Conservation (phyloP, 495 filamentous ascomycete genomes). For the Tuber brumale region DNA sequence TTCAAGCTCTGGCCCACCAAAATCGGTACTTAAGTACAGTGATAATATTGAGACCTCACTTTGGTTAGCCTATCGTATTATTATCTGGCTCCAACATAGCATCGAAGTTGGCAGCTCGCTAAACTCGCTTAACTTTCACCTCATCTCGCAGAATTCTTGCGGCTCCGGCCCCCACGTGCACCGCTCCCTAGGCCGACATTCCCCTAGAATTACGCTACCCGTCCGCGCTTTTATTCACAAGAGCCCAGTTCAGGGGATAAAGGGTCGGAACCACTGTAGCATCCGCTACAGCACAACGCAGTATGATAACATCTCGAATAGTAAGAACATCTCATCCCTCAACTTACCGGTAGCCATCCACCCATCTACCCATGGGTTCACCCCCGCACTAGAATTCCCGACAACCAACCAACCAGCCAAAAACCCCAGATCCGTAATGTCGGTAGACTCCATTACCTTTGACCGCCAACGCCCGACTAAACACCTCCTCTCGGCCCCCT, state of each 20-base stretch:
- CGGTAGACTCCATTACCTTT: not conserved
- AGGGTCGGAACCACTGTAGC: not conserved
- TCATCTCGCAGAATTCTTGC: not conserved
- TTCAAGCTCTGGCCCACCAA: too few species aligned
- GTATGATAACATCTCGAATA: not conserved
- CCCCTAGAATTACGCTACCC: not conserved
- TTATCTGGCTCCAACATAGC: not conserved
- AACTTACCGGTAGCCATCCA: not conserved
- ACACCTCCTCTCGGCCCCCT: not conserved
- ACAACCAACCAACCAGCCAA: not conserved
- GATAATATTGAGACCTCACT: not conserved
- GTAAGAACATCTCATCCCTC: slow-evolving; percentile 3
- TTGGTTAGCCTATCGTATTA: not conserved
- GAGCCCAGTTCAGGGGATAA: not conserved
- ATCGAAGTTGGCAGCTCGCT: not conserved
- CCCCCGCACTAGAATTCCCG: not conserved
- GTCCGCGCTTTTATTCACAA: not conserved
- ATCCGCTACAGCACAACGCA: not conserved
- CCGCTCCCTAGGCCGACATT: not conserved
- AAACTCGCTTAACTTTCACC: not conserved
- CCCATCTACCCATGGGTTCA: not conserved
- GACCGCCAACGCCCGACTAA: not conserved
- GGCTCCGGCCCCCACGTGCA: not conserved
- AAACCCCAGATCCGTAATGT: not conserved
- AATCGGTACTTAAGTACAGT: not conserved